These are phyloP conservation scores for Epichloe sp. DNA, from an alignment of 2,329 filamentous ascomycete species.

Conservation along the genomic window DNA sequence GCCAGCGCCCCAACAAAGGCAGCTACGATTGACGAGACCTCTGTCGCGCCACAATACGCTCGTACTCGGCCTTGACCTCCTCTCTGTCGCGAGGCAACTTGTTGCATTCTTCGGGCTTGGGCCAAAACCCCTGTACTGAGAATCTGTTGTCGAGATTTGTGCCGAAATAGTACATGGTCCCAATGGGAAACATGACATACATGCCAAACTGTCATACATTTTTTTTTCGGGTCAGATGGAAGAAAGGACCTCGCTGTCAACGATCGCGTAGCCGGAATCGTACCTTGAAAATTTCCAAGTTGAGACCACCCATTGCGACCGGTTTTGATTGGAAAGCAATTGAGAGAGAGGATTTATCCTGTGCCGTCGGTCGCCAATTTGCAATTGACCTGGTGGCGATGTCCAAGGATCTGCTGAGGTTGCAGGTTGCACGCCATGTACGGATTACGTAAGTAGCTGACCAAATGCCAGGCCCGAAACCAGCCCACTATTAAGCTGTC, in stretches of 20 bases:
- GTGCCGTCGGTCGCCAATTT: not conserved
- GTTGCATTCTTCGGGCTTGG: constrained; percentile 64
- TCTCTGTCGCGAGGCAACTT: constrained; percentile 64
- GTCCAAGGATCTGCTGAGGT: not conserved
- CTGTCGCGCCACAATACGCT: constrained; percentile 49
- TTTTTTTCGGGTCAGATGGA: not conserved
- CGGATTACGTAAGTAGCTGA: not conserved
- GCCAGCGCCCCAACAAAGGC: not conserved
- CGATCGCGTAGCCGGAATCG: constrained; percentile 5
- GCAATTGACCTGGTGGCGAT: not conserved
- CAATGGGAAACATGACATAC: constrained; percentile 98
- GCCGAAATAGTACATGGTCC: constrained; percentile 99
- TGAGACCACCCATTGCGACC: constrained; percentile 58
- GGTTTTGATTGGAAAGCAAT: constrained; percentile 11
- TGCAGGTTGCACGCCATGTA: not conserved
- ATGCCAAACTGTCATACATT: constrained; percentile 66
- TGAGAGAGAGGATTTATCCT: not conserved
- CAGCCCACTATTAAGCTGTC: not conserved
- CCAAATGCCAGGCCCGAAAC: not conserved
- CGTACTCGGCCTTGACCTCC: constrained; percentile 71
- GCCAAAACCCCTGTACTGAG: constrained; percentile 85
- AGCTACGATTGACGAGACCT: constrained; percentile 60
- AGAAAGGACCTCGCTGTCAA: not conserved
- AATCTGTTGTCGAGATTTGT: constrained; percentile 94
- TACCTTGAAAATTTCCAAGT: constrained; percentile 93